Base-by-base conservation (phyloP, 441 rosid species). In the Populus hybrid region DNA sequence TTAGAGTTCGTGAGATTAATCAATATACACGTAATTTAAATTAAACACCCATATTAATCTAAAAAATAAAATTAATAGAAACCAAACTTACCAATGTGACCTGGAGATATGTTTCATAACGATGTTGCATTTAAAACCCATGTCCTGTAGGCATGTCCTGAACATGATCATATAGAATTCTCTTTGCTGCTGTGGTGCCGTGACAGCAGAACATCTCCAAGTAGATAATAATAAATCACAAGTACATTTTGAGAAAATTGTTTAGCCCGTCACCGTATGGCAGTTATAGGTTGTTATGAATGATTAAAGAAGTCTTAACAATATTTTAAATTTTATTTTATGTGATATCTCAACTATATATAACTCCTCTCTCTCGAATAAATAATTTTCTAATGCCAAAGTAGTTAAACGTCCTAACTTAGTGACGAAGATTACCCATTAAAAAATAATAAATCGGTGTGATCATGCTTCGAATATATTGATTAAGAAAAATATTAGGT, bases 11-110 rank as follows among this genome's bases (percentile, higher is more conserved):
- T 32, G 0, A 0, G 1, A 32, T 32, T 32, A 32, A 0, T 32
- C 0, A 0, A 32, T 0, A 0, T 32, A 4, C 34, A 4, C 34
- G 6, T 4, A 32, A 32, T 0, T 5, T 32, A 5, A 32, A 0
- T 5, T 0, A 4, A 4, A 32, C 5, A 32, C 0, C 34, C 34
- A 32, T 0, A 4, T 32, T 32, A 32, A 32, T 4, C 34, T 32
- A 10, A 10, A 9, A 32, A 32, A 32, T 4, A 32, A 6, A 1
- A 38, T 2, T 46, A 1, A 46, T 46, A 18, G 57, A 46, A 12
- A 46, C 16, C 12, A 12, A 46, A 46, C 57, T 14, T 46, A 46
- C 1, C 18, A 1, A 11, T 12, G 11, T 46, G 6, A 46, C 18
- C 57, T 14, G 14, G 6, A 0, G 11, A 14, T 46, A 46, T 14